phyloP scores from a whole-genome alignment of 2,329 filamentous ascomycete species.

The Fusarium bulbicola region DNA sequence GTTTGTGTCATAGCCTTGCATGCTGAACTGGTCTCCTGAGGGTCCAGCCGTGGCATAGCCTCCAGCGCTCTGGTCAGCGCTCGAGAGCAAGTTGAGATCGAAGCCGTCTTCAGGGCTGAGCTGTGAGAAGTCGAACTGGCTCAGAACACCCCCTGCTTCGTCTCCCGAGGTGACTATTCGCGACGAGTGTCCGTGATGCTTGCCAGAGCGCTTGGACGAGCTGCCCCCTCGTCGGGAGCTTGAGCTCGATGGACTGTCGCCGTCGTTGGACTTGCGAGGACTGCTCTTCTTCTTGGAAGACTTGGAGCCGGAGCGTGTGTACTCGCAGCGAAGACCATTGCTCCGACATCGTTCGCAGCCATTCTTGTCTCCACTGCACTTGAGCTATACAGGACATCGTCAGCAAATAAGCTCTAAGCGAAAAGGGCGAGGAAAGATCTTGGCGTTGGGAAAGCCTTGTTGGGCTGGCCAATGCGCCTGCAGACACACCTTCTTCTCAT shows the following conservation, averaged over 20 bases:
- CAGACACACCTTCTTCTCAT: conserved; percentile 50
- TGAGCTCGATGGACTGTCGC: conserved; percentile 31
- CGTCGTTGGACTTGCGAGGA: conserved; percentile 35
- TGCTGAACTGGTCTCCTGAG: conserved; percentile 30
- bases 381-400: conserved; percentile 42
- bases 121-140: conserved; percentile 42
- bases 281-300: conserved; percentile 43
- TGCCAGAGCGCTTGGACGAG: conserved; percentile 37
- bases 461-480: not conserved
- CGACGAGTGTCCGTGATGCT: conserved; percentile 32
- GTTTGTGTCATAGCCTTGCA: conserved; percentile 18
- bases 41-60: conserved; percentile 38
- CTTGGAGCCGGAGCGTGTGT: conserved; percentile 48
- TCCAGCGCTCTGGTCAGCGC: conserved; percentile 30
- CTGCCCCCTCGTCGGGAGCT: conserved; percentile 29
- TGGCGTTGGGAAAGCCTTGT: not conserved
- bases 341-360: conserved; percentile 49
- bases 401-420: conserved; percentile 7
- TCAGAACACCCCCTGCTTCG: conserved; percentile 37
- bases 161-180: conserved; percentile 25
- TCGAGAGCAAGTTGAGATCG: conserved; percentile 39
- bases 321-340: conserved; percentile 47
- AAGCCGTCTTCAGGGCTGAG: conserved; percentile 46
- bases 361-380: conserved; percentile 51
- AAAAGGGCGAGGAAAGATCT: not conserved